These are phyloP conservation scores for Ilex paraguariensis DNA, from an alignment of 305 asterid species.

Conservation along the genomic window DNA sequence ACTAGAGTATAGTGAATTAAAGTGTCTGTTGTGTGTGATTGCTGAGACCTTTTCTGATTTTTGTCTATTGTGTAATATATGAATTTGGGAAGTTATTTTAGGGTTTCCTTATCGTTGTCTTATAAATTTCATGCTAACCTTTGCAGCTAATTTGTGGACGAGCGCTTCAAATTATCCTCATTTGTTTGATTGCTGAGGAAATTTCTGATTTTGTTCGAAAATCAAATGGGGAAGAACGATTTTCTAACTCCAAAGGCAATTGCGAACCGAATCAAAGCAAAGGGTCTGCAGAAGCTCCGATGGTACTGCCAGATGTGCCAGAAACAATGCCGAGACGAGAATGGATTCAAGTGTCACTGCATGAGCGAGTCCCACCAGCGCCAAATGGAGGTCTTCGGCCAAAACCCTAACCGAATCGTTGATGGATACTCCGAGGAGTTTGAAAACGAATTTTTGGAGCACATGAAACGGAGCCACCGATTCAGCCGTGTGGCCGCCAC, in stretches of 20 bases:
- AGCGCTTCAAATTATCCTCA: too few relatives aligned
- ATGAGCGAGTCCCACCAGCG: conserved; percentile 94
- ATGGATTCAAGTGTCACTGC: conserved; percentile 95
- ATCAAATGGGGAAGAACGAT: conserved; percentile 72
- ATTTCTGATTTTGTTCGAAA: background rate
- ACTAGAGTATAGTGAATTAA: too few relatives aligned
- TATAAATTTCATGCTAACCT: too few relatives aligned
- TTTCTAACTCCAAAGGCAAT: conserved; percentile 91
- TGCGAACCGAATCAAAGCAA: conserved; percentile 81
- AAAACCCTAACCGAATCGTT: conserved; percentile 58
- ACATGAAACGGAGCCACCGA: conserved; percentile 76
- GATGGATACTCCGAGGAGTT: conserved; percentile 83
- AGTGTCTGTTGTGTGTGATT: too few relatives aligned
- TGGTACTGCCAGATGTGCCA: conserved; percentile 98
- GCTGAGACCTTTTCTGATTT: too few relatives aligned
- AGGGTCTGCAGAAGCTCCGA: conserved; percentile 85
- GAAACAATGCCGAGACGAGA: conserved; percentile 91
- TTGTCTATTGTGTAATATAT: too few relatives aligned
- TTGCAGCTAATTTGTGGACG: too few relatives aligned
- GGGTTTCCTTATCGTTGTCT: too few relatives aligned
- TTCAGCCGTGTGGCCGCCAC: conserved; percentile 87
- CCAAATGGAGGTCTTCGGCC: conserved; percentile 87
- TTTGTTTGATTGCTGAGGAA: too few relatives aligned
- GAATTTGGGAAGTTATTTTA: too few relatives aligned
- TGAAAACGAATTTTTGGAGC: conserved; percentile 60